Conservation (phyloP, 495 filamentous ascomycete genomes). For the Viridothelium virens region DNA sequence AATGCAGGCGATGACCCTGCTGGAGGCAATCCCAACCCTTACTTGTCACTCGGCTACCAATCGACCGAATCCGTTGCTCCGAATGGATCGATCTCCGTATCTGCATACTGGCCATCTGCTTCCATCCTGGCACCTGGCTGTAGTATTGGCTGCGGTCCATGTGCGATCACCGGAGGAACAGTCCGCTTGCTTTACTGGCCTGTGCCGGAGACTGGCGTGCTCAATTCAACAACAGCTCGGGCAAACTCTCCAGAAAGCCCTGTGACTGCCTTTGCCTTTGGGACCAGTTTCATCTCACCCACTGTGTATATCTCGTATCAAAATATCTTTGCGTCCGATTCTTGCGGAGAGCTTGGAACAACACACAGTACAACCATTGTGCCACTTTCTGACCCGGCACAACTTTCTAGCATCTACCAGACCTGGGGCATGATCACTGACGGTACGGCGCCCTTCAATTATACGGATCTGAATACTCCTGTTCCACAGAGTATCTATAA, state of each 20-base stretch:
- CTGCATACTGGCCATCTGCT: slow-evolving; percentile 8
- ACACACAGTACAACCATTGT: slow-evolving; percentile 10
- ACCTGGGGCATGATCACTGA: slow-evolving; percentile 3
- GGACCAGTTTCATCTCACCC: slow-evolving; percentile 10
- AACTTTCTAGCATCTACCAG: slow-evolving; percentile 7
- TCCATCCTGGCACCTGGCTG: slow-evolving; percentile 15
- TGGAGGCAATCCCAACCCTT: neutral
- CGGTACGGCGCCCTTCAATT: slow-evolving; percentile 12
- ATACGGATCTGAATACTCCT: slow-evolving; percentile 11
- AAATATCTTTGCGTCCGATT: slow-evolving; percentile 11
- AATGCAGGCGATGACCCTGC: slow-evolving; percentile 1
- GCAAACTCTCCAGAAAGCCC: neutral
- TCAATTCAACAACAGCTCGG: slow-evolving; percentile 12
- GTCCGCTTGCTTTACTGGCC: slow-evolving; percentile 19
- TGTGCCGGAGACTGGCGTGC: neutral
- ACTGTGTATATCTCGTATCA: slow-evolving; percentile 14
- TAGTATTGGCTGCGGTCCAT: slow-evolving; percentile 12
- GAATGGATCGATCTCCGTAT: slow-evolving; percentile 6
- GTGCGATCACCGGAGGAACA: slow-evolving; percentile 12
- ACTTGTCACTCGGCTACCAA: neutral
- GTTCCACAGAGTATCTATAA: slow-evolving; percentile 13
- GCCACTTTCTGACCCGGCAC: neutral
- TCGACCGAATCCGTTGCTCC: neutral
- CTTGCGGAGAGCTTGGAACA: slow-evolving; percentile 8
- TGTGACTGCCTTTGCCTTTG: neutral